Conservation (phyloP, 805 yeast species). For the Kurtzmaniella cleridarum region DNA sequence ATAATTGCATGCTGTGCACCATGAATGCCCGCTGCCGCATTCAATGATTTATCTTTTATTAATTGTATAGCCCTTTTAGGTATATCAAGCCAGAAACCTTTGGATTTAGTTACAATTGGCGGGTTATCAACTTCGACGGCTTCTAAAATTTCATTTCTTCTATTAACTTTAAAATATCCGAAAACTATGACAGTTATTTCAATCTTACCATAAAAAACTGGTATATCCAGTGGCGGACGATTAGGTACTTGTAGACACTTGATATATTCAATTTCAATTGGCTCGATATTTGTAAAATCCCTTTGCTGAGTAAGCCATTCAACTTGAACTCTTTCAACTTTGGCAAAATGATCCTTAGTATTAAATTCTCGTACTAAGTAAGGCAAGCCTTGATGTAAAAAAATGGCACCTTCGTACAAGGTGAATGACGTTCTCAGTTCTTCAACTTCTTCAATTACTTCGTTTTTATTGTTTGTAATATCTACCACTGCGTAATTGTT, state of each 20-base stretch:
- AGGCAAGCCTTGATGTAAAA: conserved; percentile 89
- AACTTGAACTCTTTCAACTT: conserved; percentile 82
- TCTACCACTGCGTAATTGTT: conserved; percentile 86
- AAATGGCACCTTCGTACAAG: conserved; percentile 86
- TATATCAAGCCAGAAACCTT: conserved; percentile 91
- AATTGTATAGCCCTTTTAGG: conserved; percentile 60
- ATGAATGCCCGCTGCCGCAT: conserved; percentile 88
- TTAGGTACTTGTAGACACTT: conserved; percentile 47
- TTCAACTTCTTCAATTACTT: conserved; percentile 84
- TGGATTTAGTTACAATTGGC: conserved; percentile 61
- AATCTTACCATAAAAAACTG: conserved; percentile 73
- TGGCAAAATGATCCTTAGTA: conserved; percentile 72
- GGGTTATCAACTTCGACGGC: conserved; percentile 91
- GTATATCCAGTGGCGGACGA: conserved; percentile 35
- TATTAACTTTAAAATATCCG: conserved; percentile 87
- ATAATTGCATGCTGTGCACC: conserved; percentile 91
- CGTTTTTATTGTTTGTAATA: conserved; percentile 67
- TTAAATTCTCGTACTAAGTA: conserved; percentile 83
- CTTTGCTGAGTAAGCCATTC: conserved; percentile 93
- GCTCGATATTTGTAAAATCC: conserved; percentile 92
- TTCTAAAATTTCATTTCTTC: conserved; percentile 75
- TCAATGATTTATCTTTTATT: conserved; percentile 52
- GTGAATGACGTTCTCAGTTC: conserved; percentile 87
- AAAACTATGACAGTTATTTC: conserved; percentile 73
- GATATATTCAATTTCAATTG: conserved; percentile 61